These are phyloP conservation scores for Pleurotus salmoneostramineus DNA, from an alignment of 768 basidiomycete species.

Conservation along the genomic window DNA sequence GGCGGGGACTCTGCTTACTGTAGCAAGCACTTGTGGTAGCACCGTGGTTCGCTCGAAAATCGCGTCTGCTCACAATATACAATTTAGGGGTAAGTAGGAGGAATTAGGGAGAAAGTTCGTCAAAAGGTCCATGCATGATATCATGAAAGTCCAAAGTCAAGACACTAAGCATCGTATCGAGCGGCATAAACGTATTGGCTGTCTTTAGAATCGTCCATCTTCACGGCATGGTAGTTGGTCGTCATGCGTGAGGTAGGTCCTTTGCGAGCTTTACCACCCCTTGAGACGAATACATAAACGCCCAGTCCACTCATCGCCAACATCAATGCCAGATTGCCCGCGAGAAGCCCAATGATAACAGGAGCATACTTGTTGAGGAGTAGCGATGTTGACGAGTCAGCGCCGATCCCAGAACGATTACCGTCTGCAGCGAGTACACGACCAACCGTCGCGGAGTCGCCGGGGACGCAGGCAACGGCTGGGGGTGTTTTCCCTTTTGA, in stretches of 20 bases:
- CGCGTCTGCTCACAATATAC: too few species aligned
- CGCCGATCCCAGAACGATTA: not conserved
- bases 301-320: not conserved
- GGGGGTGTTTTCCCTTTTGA: not conserved
- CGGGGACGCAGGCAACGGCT: not conserved
- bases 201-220: conserved; percentile 3
- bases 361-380: conserved; percentile 1
- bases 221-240: not conserved
- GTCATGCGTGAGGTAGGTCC: not conserved
- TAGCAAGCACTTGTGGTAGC: too few species aligned
- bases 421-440: not conserved
- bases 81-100: not conserved
- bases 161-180: not conserved
- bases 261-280: conserved; percentile 1
- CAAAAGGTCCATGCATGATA: not conserved
- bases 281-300: not conserved
- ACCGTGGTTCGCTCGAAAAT: too few species aligned
- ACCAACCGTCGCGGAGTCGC: not conserved
- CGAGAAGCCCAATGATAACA: not conserved
- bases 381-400: not conserved
- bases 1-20: too few species aligned
- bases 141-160: not conserved
- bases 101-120: not conserved
- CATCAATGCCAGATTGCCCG: not conserved
- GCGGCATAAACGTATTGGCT: not conserved